Evolutionary conservation across 2,329 filamentous ascomycete species (phyloP).

Genomic region (Ramularia endophylla): DNA sequence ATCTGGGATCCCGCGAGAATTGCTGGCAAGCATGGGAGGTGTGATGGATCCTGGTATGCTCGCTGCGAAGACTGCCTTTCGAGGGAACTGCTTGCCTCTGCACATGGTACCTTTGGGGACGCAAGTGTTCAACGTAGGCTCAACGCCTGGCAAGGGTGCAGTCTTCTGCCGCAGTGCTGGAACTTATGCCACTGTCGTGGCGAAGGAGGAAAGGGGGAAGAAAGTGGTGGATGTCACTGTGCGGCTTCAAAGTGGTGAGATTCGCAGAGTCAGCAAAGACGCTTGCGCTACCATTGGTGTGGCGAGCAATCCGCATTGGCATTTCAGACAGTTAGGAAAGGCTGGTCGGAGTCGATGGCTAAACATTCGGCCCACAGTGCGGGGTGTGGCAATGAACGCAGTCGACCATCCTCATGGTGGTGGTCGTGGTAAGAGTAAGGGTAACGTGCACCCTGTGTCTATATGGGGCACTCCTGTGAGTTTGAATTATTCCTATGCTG

Average conservation of each 20-base stretch:
- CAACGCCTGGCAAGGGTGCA: slow-evolving; percentile 62
- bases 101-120: slow-evolving; percentile 97
- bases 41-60: slow-evolving; percentile 90
- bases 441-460: slow-evolving; percentile 89
- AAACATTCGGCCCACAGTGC: slow-evolving; percentile 88
- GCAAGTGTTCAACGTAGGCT: slow-evolving; percentile 83
- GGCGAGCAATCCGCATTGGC: slow-evolving; percentile 86
- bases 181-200: slow-evolving; percentile 80
- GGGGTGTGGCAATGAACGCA: slow-evolving; percentile 99
- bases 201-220: slow-evolving; percentile 74
- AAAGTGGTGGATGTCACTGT: slow-evolving; percentile 76
- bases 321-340: slow-evolving; percentile 88
- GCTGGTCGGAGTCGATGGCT: slow-evolving; percentile 90
- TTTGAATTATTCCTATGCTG: slow-evolving; percentile 26
- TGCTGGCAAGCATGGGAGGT: slow-evolving; percentile 89
- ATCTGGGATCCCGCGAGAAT: slow-evolving; percentile 76
- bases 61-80: slow-evolving; percentile 86
- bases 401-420: slow-evolving; percentile 97
- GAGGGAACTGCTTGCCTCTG: slow-evolving; percentile 90
- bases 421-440: slow-evolving; percentile 99
- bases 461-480: slow-evolving; percentile 94
- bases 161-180: slow-evolving; percentile 95
- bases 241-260: slow-evolving; percentile 84
- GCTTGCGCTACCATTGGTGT: slow-evolving; percentile 93
- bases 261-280: slow-evolving; percentile 81